Conservation (phyloP, 192 early-diverging fungal genomes). For the Backusella macrospora region DNA sequence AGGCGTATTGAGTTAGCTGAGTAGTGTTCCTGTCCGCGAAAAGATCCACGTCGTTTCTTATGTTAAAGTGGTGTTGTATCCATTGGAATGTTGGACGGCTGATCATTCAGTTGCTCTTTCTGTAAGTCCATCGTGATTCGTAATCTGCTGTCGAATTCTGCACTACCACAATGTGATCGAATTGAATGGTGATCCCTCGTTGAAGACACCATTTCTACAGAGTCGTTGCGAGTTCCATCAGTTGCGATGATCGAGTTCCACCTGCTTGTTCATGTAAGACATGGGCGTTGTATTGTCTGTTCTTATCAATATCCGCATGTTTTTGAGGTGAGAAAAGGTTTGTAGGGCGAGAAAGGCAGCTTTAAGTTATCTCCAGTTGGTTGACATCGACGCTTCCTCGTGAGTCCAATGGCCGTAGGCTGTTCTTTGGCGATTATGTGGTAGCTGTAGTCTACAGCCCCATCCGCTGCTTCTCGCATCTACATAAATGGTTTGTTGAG, state of each 20-base stretch:
- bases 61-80: slow-evolving; percentile 15
- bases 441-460: too few relatives aligned
- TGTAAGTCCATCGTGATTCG: slow-evolving; percentile 2
- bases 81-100: slow-evolving; percentile 8
- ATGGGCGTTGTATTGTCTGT: slow-evolving; percentile 8
- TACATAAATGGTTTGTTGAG: not conserved
- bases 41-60: slow-evolving; percentile 36
- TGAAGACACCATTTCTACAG: slow-evolving; percentile 20
- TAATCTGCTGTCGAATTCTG: slow-evolving; percentile 33
- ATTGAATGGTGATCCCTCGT: not conserved
- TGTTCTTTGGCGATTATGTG: too few relatives aligned
- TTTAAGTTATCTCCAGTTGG: slow-evolving; percentile 39
- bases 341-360: slow-evolving; percentile 15
- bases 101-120: slow-evolving; percentile 29
- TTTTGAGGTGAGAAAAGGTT: not conserved
- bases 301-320: not conserved
- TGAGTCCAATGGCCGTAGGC: not conserved
- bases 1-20: slow-evolving; percentile 27
- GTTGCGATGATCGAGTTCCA: not conserved
- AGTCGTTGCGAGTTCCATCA: not conserved
- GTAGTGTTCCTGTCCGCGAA: slow-evolving; percentile 28
- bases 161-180: too few relatives aligned
- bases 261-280: slow-evolving; percentile 14
- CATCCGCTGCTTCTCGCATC: too few relatives aligned
- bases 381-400: slow-evolving; percentile 7